phyloP scores from a whole-genome alignment of 2,329 filamentous ascomycete genomes.

The Colletotrichum tabaci region DNA sequence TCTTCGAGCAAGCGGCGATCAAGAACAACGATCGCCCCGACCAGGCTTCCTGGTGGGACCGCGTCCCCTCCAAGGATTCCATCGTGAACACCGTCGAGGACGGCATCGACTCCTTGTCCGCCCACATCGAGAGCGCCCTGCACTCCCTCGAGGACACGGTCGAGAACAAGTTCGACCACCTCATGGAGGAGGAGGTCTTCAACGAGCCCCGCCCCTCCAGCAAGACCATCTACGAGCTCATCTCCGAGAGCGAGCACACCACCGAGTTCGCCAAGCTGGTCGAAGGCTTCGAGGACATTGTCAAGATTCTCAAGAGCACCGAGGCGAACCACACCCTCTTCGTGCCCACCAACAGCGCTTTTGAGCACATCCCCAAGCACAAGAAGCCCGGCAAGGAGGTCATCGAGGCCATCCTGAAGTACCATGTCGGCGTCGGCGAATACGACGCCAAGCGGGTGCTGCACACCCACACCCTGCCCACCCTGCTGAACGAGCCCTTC shows the following conservation, averaged over 20 bases:
- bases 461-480: constrained; percentile 81
- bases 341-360: constrained; percentile 83
- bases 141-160: constrained; percentile 51
- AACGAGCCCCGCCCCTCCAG: constrained; percentile 64
- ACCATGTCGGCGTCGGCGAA: constrained; percentile 80
- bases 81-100: constrained; percentile 52
- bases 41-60: constrained; percentile 48
- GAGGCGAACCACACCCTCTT: constrained; percentile 84
- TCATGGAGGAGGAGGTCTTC: constrained; percentile 39
- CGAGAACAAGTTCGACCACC: constrained; percentile 46
- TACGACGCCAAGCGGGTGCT: constrained; percentile 79
- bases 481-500: constrained; percentile 69
- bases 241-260: constrained; percentile 82
- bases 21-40: constrained; percentile 51
- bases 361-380: constrained; percentile 72
- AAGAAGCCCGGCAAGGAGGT: constrained; percentile 79
- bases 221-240: constrained; percentile 84
- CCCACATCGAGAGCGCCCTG: constrained; percentile 49
- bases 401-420: constrained; percentile 77
- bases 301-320: constrained; percentile 82
- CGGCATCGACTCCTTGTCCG: constrained; percentile 46
- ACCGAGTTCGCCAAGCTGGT: constrained; percentile 84
- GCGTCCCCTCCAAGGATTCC: constrained; percentile 53
- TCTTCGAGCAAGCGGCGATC: constrained; percentile 59
- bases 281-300: constrained; percentile 79